A percentile compares a stretch with the other conserved stretches of the same genome.
These are phyloP conservation scores for Citrus trifoliata DNA, from an alignment of 345 rosid species.

Conservation along the genomic window DNA sequence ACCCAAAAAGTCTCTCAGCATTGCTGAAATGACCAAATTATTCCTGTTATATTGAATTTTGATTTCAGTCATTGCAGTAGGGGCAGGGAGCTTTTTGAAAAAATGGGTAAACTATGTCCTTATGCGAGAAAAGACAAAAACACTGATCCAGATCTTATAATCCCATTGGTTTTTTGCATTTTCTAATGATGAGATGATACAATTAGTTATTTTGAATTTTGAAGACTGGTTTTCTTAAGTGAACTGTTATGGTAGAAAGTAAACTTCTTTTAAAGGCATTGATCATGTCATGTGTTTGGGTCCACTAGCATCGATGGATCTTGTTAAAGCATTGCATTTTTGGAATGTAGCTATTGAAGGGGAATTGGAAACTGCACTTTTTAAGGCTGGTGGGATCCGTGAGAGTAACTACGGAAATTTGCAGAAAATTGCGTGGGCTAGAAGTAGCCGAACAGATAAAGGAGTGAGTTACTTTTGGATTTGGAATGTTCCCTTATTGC, in stretches of 20 bases:
- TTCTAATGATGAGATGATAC: background rate
- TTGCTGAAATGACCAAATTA: too few relatives aligned
- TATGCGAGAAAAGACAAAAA: too few relatives aligned
- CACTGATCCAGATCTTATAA: background rate
- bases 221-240: background rate
- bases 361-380: conserved; percentile 79
- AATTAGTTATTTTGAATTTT: background rate
- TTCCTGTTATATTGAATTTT: background rate
- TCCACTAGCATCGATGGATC: conserved; percentile 3
- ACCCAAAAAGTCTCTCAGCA: background rate
- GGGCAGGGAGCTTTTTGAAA: background rate
- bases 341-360: conserved; percentile 74
- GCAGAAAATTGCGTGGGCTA: conserved; percentile 78
- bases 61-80: background rate
- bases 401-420: conserved; percentile 83
- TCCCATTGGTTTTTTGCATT: too few relatives aligned
- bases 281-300: background rate
- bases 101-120: background rate
- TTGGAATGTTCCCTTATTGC: background rate
- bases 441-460: conserved; percentile 96
- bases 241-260: background rate
- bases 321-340: conserved; percentile 10
- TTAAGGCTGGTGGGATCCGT: conserved; percentile 80
- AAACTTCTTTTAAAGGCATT: background rate
- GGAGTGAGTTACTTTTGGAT: conserved; percentile 54